phyloP scores from a whole-genome alignment of 176 grass and related monocot species.

The Oryza nivara region DNA sequence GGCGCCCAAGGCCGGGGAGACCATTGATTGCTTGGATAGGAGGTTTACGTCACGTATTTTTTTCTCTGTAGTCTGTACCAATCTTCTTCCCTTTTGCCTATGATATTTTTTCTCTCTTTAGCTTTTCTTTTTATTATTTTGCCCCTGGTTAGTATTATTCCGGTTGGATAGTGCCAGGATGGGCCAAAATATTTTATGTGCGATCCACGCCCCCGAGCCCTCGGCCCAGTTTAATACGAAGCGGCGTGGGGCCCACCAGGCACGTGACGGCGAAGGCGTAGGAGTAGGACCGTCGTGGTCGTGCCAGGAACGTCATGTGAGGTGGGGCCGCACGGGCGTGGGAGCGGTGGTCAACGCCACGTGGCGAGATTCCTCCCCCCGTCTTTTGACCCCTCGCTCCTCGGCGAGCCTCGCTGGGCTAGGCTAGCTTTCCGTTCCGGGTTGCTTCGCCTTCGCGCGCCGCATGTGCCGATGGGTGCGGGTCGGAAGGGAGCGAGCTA shows the following conservation, averaged over 20 bases:
- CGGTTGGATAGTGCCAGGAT: background rate
- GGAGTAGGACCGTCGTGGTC: background rate
- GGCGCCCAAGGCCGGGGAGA: background rate
- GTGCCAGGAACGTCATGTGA: constrained; percentile 16
- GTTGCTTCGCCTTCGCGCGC: constrained; percentile 15
- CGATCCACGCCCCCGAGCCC: background rate
- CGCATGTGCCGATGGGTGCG: constrained; percentile 14
- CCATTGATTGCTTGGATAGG: constrained; percentile 40
- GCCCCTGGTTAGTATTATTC: background rate
- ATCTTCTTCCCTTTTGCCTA: background rate
- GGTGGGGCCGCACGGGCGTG: background rate
- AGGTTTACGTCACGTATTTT: background rate
- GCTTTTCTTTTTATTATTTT: constrained; percentile 5
- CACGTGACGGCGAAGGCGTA: background rate
- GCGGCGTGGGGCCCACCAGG: background rate
- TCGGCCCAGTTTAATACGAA: constrained; percentile 11
- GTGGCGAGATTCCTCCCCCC: constrained; percentile 14
- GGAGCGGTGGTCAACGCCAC: constrained; percentile 45
- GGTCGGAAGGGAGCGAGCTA: no score
- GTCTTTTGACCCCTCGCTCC: constrained; percentile 17
- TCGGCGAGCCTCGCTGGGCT: background rate
- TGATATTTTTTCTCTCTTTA: background rate
- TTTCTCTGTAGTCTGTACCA: background rate
- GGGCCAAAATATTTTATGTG: constrained; percentile 17
- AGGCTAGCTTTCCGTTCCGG: background rate